Conservation (phyloP, 164 flowering plant genomes). For the Aristolochia californica region DNA sequence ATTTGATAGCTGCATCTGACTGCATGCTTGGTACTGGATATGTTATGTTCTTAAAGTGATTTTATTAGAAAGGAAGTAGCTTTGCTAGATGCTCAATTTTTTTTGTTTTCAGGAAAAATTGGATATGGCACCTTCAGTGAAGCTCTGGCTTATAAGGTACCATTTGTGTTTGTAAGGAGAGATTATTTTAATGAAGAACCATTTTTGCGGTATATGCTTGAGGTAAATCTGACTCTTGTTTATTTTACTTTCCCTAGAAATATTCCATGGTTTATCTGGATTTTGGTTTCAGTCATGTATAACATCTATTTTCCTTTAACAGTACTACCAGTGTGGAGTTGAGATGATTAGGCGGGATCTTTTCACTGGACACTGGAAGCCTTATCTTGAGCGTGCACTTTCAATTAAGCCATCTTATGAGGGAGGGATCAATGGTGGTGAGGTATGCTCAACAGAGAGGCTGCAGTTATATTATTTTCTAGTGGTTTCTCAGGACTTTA, state of each 20-base stretch:
- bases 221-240: conserved; percentile 34
- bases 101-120: conserved; percentile 66
- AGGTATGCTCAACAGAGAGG: conserved; percentile 33
- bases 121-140: conserved; percentile 97
- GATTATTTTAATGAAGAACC: conserved; percentile 98
- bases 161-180: conserved; percentile 90
- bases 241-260: conserved; percentile 3
- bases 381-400: conserved; percentile 88
- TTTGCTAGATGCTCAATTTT: background rate
- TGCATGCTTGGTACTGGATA: conserved; percentile 82
- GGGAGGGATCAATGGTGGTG: conserved; percentile 89
- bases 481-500: too few relatives aligned
- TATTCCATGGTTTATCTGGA: conserved; percentile 1
- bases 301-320: conserved; percentile 8
- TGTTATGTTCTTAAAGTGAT: conserved; percentile 1
- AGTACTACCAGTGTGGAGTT: conserved; percentile 88
- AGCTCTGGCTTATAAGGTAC: conserved; percentile 84
- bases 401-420: conserved; percentile 85
- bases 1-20: conserved; percentile 89
- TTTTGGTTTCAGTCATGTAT: background rate
- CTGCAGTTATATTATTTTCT: too few relatives aligned
- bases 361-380: conserved; percentile 84
- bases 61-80: too few relatives aligned
- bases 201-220: conserved; percentile 93
- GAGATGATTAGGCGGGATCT: conserved; percentile 98